Percentiles rank a stretch among this genome's conserved stretches.
Evolutionary conservation across 2,329 filamentous ascomycete genomes (phyloP).

Genomic region (Botryotinia calthae): DNA sequence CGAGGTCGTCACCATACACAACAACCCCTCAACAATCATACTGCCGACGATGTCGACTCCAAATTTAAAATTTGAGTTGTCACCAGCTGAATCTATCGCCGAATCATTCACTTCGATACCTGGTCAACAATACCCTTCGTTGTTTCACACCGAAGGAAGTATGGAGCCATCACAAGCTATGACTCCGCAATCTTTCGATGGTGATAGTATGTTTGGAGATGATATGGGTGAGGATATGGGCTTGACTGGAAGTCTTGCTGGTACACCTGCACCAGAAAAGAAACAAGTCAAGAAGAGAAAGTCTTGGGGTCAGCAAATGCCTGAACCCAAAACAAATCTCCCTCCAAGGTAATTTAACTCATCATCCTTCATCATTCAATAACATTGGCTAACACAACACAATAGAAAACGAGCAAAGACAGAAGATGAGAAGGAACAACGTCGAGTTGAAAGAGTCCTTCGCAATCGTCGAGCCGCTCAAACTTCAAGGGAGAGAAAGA

Average conservation of each 20-base stretch:
- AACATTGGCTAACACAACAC: constrained; percentile 26
- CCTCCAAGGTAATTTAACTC: constrained; percentile 68
- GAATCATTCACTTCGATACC: constrained; percentile 40
- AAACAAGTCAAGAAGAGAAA: constrained; percentile 90
- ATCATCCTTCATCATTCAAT: constrained; percentile 11
- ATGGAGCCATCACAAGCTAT: constrained; percentile 35
- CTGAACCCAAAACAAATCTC: constrained; percentile 93
- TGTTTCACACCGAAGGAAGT: constrained; percentile 32
- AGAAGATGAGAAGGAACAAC: constrained; percentile 97
- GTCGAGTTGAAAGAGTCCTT: constrained; percentile 93
- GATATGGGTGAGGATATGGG: constrained; percentile 18
- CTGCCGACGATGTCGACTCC: constrained; percentile 28
- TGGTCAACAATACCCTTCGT: constrained; percentile 35
- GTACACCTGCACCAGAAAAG: constrained; percentile 51
- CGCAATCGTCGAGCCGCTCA: constrained; percentile 94
- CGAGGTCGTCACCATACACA: background rate
- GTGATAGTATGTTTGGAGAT: constrained; percentile 37
- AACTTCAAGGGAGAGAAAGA: constrained; percentile 73
- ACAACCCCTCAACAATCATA: background rate
- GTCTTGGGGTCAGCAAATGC: constrained; percentile 96
- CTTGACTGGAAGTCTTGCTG: constrained; percentile 28
- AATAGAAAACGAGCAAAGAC: constrained; percentile 93
- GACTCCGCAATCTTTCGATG: constrained; percentile 39
- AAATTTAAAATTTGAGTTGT: constrained; percentile 39
- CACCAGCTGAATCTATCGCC: constrained; percentile 35